A percentile compares a stretch with the other conserved stretches of the same genome.
Evolutionary conservation across 768 basidiomycete species (phyloP).

Genomic region (Pholiota molesta): DNA sequence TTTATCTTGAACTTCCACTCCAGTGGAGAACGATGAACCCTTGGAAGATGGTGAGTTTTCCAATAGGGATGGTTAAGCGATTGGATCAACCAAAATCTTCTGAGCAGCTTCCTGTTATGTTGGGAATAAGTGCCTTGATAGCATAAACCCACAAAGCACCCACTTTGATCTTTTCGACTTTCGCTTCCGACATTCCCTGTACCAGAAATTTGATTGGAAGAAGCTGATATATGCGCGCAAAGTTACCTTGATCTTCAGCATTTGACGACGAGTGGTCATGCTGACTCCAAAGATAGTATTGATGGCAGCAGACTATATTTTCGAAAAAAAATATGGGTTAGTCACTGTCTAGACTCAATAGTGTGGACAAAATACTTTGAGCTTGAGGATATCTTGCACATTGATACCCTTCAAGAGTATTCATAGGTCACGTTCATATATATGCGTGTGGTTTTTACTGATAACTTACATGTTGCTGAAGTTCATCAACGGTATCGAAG

Average conservation of each 20-base stretch:
- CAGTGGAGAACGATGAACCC: conserved; percentile 93
- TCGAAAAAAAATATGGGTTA: conserved; percentile 12
- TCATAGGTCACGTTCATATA: conserved; percentile 9
- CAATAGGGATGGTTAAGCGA: background rate
- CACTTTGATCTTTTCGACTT: conserved; percentile 96
- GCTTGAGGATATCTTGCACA: conserved; percentile 91
- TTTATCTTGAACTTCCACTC: conserved; percentile 87
- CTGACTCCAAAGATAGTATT: conserved; percentile 87
- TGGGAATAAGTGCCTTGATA: background rate
- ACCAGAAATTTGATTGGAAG: conserved; percentile 6
- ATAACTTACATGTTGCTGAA: conserved; percentile 71
- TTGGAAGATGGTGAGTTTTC: conserved; percentile 29
- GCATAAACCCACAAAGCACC: conserved; percentile 3
- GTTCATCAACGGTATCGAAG: conserved; percentile 83
- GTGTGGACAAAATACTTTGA: conserved; percentile 58
- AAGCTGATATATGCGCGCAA: conserved; percentile 21
- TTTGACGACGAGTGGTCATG: conserved; percentile 88
- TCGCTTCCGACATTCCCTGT: conserved; percentile 94
- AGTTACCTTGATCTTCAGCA: conserved; percentile 90
- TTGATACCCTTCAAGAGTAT: conserved; percentile 75
- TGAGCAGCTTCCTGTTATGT: conserved; percentile 80
- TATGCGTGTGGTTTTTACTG: conserved; percentile 11
- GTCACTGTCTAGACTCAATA: background rate
- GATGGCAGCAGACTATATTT: conserved; percentile 68
- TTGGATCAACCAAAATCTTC: conserved; percentile 70